Evolutionary conservation across 441 rosid species (phyloP).

Genomic region (Bocquillonia castaneifolia): DNA sequence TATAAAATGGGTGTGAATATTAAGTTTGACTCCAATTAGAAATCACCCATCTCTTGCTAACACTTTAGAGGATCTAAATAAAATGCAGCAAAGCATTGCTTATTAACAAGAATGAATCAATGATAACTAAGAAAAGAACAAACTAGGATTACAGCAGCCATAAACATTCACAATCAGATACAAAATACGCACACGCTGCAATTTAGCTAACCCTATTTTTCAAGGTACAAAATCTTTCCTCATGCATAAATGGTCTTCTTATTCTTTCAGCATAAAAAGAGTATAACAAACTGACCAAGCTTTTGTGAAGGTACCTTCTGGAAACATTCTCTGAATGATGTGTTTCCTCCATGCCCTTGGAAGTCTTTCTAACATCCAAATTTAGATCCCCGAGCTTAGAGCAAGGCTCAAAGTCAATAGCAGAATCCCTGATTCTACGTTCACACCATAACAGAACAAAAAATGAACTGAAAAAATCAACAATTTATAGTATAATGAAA

Average conservation of each 20-base stretch:
- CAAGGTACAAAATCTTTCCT: not conserved
- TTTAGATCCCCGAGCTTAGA: constrained; percentile 70
- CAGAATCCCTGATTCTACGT: constrained; percentile 41
- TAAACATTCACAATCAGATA: not conserved
- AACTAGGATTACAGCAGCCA: not conserved
- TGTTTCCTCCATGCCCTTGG: constrained; percentile 33
- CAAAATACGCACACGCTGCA: not conserved
- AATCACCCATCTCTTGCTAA: not conserved
- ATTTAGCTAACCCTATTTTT: not conserved
- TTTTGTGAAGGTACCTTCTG: constrained; percentile 41
- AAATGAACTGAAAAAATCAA: constrained; percentile 12
- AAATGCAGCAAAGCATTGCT: not conserved
- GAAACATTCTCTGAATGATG: constrained; percentile 29
- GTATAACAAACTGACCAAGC: not conserved
- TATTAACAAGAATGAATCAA: not conserved
- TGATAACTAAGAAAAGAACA: not conserved
- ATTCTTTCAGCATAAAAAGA: not conserved
- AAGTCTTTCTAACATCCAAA: constrained; percentile 58
- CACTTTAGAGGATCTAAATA: not conserved
- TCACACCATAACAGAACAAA: constrained; percentile 11
- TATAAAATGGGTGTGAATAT: too few relatives aligned
- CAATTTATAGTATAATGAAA: constrained; percentile 9
- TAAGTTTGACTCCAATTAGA: not conserved
- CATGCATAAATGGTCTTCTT: not conserved
- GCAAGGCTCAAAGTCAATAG: constrained; percentile 60